phyloP scores from a whole-genome alignment of 441 rosid species.

The Eruca vesicaria region DNA sequence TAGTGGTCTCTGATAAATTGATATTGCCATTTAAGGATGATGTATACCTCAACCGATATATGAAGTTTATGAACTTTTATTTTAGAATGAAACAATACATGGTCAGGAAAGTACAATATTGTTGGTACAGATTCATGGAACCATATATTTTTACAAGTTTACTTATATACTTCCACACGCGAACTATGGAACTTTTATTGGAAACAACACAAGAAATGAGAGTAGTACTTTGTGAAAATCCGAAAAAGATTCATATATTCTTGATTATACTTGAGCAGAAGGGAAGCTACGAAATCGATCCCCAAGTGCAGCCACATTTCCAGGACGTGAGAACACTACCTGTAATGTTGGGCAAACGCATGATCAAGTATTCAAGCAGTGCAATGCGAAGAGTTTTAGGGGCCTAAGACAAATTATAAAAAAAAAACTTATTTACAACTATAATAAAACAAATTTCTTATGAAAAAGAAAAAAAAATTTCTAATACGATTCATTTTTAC shows the following conservation, averaged over 20 bases:
- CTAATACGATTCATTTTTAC: too few relatives aligned
- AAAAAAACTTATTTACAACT: too few relatives aligned
- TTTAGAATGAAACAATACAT: neutral
- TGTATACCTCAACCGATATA: too few relatives aligned
- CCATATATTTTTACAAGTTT: neutral
- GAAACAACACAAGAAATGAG: neutral
- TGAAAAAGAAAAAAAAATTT: too few relatives aligned
- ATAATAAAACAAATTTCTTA: too few relatives aligned
- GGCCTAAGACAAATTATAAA: too few relatives aligned
- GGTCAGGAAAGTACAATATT: neutral
- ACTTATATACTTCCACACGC: neutral
- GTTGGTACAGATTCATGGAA: neutral
- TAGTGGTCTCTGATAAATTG: neutral
- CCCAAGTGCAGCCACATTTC: slow-evolving; percentile 7
- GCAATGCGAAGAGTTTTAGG: too few relatives aligned
- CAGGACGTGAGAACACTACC: slow-evolving; percentile 70
- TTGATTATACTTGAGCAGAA: neutral
- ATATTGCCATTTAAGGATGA: too few relatives aligned
- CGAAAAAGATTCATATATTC: neutral
- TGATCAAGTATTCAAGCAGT: too few relatives aligned
- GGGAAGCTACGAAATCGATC: neutral
- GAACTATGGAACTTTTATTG: too few relatives aligned
- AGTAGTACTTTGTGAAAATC: neutral
- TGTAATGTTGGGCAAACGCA: neutral
- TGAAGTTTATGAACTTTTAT: neutral